Base-by-base conservation (phyloP, 805 yeast genomes). In the Wickerhamiella brachini region DNA sequence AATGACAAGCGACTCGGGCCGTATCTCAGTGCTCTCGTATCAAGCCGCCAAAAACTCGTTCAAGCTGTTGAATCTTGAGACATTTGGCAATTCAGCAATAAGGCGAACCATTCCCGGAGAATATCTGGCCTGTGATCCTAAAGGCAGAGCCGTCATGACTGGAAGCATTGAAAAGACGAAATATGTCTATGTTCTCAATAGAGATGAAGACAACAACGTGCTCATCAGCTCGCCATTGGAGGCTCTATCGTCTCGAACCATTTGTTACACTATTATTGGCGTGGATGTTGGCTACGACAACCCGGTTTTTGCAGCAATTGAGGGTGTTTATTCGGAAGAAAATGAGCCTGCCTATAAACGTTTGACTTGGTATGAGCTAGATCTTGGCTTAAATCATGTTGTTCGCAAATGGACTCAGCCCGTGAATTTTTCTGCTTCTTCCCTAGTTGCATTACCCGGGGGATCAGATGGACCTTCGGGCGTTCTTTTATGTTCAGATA, bases 301-400 rank as follows among this genome's bases (percentile, higher is more conserved):
- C 60, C 97, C 97, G 0, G 62, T 79, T 9, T 90, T 89, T 74
- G 94, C 87, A 0, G 74, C 89, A 0, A 66, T 93, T 7, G 97
- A 90, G 61, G 67, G 76, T 7, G 82, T 78, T 49, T 73, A 77
- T 44, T 10, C 17, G 4, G 46, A 44, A 2, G 24, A 18, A 4
- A 4, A 22, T 52, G 60, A 66, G 1, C 68, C 17, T 38, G 56
- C 49, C 3, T 42, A 60, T 52, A 71, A 67, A 48, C 56, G 60
- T 26, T 68, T 90, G 49, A 75, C 78, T 3, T 83, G 77, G 62
- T 90, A 90, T 66, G 90, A 86, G 60, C 67, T 89, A 23, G 97
- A 93, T 63, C 73, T 85, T 42, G 96, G 97, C 0, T 68, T 90
- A 46, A 89, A 89, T 60, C 84, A 83, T 62, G 76, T 89, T 1